These are phyloP conservation scores for Exophiala alcalophila DNA, from an alignment of 2,329 filamentous ascomycete species.

Conservation along the genomic window DNA sequence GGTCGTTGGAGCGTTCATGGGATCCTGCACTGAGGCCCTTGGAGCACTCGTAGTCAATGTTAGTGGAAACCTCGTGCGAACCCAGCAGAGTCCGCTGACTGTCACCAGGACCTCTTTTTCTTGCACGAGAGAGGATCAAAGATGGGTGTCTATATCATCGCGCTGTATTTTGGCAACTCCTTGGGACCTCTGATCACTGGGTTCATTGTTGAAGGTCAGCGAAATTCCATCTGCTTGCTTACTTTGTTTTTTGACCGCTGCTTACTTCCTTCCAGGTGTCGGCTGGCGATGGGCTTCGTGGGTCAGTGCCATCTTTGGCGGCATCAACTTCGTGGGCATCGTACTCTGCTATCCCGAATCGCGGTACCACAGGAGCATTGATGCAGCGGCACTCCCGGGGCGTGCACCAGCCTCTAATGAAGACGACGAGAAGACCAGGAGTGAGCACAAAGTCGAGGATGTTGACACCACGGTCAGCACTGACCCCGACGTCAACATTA, in stretches of 20 bases:
- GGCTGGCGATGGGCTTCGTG: slow-evolving; percentile 13
- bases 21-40: slow-evolving; percentile 6
- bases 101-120: slow-evolving; percentile 14
- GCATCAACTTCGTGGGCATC: slow-evolving; percentile 10
- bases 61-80: neutral
- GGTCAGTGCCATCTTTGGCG: slow-evolving; percentile 6
- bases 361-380: neutral
- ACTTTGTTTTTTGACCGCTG: neutral
- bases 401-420: neutral
- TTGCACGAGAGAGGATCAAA: slow-evolving; percentile 14
- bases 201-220: slow-evolving; percentile 12
- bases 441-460: slow-evolving; percentile 1
- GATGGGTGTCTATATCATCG: slow-evolving; percentile 9
- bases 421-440: neutral
- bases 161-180: slow-evolving; percentile 12
- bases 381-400: slow-evolving; percentile 1
- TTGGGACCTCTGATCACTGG: slow-evolving; percentile 7
- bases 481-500: neutral
- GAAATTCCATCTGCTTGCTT: no score
- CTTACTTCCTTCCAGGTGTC: neutral
- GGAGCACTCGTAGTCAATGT: slow-evolving; percentile 16
- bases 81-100: no score
- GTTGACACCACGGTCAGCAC: slow-evolving; percentile 1
- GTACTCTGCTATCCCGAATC: slow-evolving; percentile 11
- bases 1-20: slow-evolving; percentile 1